Base-by-base conservation (phyloP, 1,284 basidiomycete species). In the Athelia psychrophila region DNA sequence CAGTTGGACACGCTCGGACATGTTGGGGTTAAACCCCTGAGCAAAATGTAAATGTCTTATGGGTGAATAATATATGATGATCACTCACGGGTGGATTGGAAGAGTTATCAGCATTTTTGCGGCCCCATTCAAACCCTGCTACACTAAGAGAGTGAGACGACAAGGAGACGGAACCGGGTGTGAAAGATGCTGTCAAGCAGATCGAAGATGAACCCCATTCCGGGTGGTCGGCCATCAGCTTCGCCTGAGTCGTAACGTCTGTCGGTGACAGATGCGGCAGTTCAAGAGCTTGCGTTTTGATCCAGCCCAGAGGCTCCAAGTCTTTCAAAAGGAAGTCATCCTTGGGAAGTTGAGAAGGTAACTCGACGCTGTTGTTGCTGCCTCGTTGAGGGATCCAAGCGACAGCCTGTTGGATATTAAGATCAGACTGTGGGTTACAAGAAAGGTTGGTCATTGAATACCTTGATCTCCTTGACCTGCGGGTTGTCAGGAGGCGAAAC, bases 401-500 rank as follows among this genome's bases (percentile, higher is more conserved):
- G 44, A 99, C 80, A 19, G 94, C 95, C 78, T 81, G 58, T 30
- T 23, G 16, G 16, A 46, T 8, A 16, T 8, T 46, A 5, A 46
- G 44, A 23, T 16, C 6, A 6, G 44, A 23, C 4, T 9, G 16
- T 46, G 42, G 12, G 22, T 44, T 44, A 22, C 20, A n/a, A 16
- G 50, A 42, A 23, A 51, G 49, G 54, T 53, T 51, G 36, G 18
- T 49, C 60, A 30, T 30, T 13, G 27, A 30, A 20, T 53, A 81
- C 80, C 79, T 96, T 97, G 74, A 99, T 91, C 76, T 99, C 97
- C 76, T 98, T 98, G 59, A 99, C 97, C 68, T 96, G 94, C 59
- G 93, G 91, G 78, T 98, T 98, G 72, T 99, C 95, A 1, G 93
- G 82, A 5, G 97, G 96, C 19, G 92, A 95, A 10, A 80, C 78